A percentile compares a stretch with the other conserved stretches of the same genome.
phyloP scores from a whole-genome alignment of 2,329 filamentous ascomycete species.

The Ceratocystis eucalypticola region DNA sequence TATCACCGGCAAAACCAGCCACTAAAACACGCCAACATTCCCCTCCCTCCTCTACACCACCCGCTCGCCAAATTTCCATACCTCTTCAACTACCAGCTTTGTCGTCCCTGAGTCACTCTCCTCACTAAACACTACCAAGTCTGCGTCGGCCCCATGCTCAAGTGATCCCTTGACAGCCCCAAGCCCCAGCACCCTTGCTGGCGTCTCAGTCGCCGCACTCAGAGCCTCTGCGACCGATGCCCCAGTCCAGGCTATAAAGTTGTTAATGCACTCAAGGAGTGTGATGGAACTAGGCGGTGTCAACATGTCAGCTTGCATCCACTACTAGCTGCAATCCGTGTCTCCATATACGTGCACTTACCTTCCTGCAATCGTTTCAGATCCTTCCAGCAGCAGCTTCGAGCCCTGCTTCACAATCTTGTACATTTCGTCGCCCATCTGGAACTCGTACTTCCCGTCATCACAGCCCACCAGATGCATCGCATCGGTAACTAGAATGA shows the following conservation, averaged over 20 bases:
- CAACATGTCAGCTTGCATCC: background rate
- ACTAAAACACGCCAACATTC: background rate
- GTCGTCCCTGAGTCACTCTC: slow-evolving; percentile 31
- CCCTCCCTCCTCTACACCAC: slow-evolving; percentile 25
- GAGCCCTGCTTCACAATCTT: slow-evolving; percentile 57
- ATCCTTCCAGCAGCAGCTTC: slow-evolving; percentile 62
- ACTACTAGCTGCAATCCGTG: background rate
- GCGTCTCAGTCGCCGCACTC: slow-evolving; percentile 60
- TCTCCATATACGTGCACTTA: slow-evolving; percentile 26
- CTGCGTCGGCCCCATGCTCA: slow-evolving; percentile 50
- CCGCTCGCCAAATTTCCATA: slow-evolving; percentile 62
- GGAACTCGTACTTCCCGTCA: slow-evolving; percentile 77
- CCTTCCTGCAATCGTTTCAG: slow-evolving; percentile 66
- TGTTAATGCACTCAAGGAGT: slow-evolving; percentile 69
- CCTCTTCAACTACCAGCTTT: slow-evolving; percentile 54
- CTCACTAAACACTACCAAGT: slow-evolving; percentile 55
- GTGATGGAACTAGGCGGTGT: slow-evolving; percentile 44
- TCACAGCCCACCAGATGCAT: slow-evolving; percentile 77
- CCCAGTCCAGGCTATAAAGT: slow-evolving; percentile 65
- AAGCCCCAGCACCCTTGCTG: slow-evolving; percentile 62
- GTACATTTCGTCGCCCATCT: slow-evolving; percentile 50
- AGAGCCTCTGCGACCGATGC: slow-evolving; percentile 54
- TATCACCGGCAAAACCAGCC: background rate
- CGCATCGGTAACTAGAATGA: slow-evolving; percentile 83
- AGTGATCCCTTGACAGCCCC: slow-evolving; percentile 52